Conservation (phyloP, 768 basidiomycete genomes). For the Auriscalpium vulgare region DNA sequence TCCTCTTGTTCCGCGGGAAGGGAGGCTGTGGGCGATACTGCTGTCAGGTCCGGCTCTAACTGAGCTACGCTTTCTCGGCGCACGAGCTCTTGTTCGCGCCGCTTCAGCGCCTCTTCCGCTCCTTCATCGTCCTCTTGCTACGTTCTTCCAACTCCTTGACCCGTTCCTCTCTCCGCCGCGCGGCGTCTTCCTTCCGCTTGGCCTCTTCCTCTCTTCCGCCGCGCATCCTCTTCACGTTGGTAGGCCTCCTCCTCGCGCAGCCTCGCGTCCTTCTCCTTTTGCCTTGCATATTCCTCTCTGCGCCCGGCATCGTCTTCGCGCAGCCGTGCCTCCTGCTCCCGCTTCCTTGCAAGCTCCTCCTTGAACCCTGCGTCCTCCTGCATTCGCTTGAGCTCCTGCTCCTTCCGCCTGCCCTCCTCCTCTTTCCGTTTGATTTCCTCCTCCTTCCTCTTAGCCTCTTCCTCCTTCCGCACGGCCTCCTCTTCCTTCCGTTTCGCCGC, state of each 20-base stretch:
- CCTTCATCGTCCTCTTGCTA: conserved; percentile 12
- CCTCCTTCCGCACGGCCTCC: conserved; percentile 16
- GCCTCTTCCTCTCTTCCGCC: conserved; percentile 24
- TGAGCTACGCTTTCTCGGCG: background rate
- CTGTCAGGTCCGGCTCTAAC: no score
- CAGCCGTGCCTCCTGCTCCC: conserved; percentile 14
- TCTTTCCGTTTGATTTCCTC: conserved; percentile 20
- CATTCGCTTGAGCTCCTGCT: conserved; percentile 19
- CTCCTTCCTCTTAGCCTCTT: conserved; percentile 24
- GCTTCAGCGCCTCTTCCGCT: conserved; percentile 8
- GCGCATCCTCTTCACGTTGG: conserved; percentile 18
- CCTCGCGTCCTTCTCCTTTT: conserved; percentile 16
- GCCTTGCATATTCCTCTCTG: conserved; percentile 19
- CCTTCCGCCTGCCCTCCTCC: conserved; percentile 25
- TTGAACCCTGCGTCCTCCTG: conserved; percentile 20
- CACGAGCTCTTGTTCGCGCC: conserved; percentile 7
- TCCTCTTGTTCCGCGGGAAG: background rate
- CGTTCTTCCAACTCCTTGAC: conserved; percentile 21
- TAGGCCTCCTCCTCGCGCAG: conserved; percentile 18
- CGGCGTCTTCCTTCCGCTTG: conserved; percentile 22
- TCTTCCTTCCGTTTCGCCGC: conserved; percentile 12
- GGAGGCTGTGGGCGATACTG: background rate
- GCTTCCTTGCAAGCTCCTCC: background rate
- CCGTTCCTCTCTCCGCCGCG: conserved; percentile 24
- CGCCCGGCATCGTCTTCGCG: conserved; percentile 29